These are phyloP conservation scores for Claviceps cyperi DNA, from an alignment of 2,329 filamentous ascomycete genomes.

Conservation along the genomic window DNA sequence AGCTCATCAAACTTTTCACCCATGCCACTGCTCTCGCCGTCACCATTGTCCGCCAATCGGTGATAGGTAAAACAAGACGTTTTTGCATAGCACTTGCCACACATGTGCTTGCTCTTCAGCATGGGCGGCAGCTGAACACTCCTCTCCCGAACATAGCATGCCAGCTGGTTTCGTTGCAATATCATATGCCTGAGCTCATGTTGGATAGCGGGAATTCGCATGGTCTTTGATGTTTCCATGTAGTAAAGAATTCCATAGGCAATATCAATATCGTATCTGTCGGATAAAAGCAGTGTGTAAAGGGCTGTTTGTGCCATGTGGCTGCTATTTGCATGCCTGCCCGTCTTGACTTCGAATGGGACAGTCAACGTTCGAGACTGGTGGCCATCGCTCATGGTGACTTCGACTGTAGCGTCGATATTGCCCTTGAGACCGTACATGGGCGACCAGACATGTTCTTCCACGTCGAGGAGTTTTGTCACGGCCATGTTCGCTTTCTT, in stretches of 20 bases:
- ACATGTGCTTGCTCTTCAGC: conserved; percentile 68
- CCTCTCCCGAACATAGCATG: conserved; percentile 69
- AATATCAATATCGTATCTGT: conserved; percentile 88
- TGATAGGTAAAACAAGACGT: conserved; percentile 87
- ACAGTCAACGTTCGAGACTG: conserved; percentile 60
- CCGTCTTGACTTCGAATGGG: conserved; percentile 92
- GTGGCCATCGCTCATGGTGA: conserved; percentile 60
- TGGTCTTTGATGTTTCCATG: conserved; percentile 76
- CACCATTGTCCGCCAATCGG: conserved; percentile 72
- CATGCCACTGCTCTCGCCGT: conserved; percentile 67
- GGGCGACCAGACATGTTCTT: conserved; percentile 96
- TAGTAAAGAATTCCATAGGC: conserved; percentile 89
- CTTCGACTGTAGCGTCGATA: conserved; percentile 91
- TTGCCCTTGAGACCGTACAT: conserved; percentile 97
- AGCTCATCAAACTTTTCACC: conserved; percentile 70
- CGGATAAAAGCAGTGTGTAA: conserved; percentile 82
- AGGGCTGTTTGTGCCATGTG: conserved; percentile 90
- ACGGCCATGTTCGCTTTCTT: conserved; percentile 69
- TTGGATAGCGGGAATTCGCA: conserved; percentile 70
- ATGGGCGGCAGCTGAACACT: conserved; percentile 71
- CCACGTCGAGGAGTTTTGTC: conserved; percentile 86
- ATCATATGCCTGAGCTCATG: conserved; percentile 93
- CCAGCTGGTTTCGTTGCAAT: conserved; percentile 83
- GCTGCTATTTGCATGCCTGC: conserved; percentile 63
- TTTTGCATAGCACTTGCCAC: conserved; percentile 81